Evolutionary conservation across 805 yeast genomes (phyloP).

Genomic region (Starmerella tilneyi): DNA sequence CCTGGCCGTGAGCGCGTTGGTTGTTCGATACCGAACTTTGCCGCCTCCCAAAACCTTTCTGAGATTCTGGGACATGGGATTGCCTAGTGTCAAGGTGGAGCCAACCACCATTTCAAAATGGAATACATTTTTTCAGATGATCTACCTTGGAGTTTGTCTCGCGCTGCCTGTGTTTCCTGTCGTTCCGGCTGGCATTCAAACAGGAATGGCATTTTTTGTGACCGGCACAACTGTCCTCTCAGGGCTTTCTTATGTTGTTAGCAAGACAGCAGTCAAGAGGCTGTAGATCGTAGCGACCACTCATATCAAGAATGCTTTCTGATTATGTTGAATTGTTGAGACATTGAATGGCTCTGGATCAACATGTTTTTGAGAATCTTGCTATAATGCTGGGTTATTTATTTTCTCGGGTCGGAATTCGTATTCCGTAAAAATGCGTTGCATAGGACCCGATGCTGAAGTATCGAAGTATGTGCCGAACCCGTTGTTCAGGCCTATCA

Average conservation of each 20-base stretch:
- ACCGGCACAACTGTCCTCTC: conserved; percentile 59
- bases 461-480: no score
- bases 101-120: conserved; percentile 80
- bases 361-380: not conserved
- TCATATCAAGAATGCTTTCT: no score
- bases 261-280: conserved; percentile 23
- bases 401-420: no score
- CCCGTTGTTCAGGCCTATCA: no score
- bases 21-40: conserved; percentile 59
- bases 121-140: conserved; percentile 89
- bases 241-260: conserved; percentile 42
- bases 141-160: conserved; percentile 61
- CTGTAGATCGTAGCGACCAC: conserved; percentile 20
- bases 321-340: no score
- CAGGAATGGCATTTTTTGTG: conserved; percentile 34
- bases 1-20: conserved; percentile 61
- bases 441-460: no score
- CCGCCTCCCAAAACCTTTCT: conserved; percentile 64
- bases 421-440: no score
- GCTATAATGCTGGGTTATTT: not conserved
- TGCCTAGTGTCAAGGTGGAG: conserved; percentile 73
- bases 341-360: no score
- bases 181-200: conserved; percentile 24
- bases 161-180: conserved; percentile 43
- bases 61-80: conserved; percentile 67